phyloP scores from a whole-genome alignment of 179 eudicot genomes.

The Spergularia azorica region DNA sequence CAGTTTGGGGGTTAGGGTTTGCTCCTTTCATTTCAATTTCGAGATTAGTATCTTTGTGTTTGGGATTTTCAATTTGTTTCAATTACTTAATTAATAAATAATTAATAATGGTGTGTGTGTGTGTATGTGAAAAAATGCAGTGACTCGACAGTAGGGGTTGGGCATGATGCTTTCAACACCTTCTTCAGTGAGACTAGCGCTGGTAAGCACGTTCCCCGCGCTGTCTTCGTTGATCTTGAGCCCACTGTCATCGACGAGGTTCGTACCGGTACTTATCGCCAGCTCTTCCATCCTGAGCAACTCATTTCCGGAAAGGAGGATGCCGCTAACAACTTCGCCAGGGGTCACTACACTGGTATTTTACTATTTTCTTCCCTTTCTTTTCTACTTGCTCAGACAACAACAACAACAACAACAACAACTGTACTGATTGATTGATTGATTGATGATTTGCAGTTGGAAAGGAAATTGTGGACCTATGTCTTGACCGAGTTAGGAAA shows the following conservation, averaged over 20 bases:
- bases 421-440: too few relatives aligned
- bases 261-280: slow-evolving; percentile 73
- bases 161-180: slow-evolving; percentile 79
- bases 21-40: too few relatives aligned
- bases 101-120: too few relatives aligned
- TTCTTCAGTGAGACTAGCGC: slow-evolving; percentile 87
- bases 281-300: slow-evolving; percentile 85
- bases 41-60: too few relatives aligned
- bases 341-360: slow-evolving; percentile 81
- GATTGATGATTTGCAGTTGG: slow-evolving; percentile 70
- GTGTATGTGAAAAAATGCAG: slow-evolving; percentile 40
- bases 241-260: slow-evolving; percentile 87
- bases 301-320: slow-evolving; percentile 88
- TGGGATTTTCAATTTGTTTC: too few relatives aligned
- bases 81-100: too few relatives aligned
- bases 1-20: background rate
- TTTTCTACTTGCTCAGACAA: too few relatives aligned
- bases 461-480: slow-evolving; percentile 77
- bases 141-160: slow-evolving; percentile 59
- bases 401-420: too few relatives aligned
- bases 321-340: slow-evolving; percentile 85
- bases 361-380: too few relatives aligned
- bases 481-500: slow-evolving; percentile 81
- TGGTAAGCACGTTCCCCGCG: slow-evolving; percentile 86
- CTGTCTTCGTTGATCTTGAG: slow-evolving; percentile 80